Conservation (phyloP, 225 moss, liverwort and hornwort species). For the Bryoerythrophyllum caledonicum region DNA sequence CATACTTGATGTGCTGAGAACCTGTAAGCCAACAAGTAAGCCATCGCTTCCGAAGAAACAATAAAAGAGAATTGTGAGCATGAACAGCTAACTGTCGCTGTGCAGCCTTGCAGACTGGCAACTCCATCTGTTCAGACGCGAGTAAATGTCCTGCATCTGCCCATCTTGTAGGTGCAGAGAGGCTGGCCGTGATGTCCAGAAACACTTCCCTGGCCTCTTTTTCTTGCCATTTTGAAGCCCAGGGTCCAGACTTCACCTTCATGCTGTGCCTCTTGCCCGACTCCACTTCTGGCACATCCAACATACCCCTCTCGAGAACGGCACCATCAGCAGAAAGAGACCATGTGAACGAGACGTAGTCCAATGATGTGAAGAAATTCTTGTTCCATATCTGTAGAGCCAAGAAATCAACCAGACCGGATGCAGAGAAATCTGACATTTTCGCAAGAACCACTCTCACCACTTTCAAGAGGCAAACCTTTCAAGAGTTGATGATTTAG, state of each 20-base stretch:
- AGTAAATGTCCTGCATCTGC: constrained; percentile 71
- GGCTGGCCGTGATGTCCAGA: constrained; percentile 60
- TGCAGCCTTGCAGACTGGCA: constrained; percentile 48
- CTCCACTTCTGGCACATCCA: constrained; percentile 54
- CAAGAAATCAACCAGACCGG: constrained; percentile 16
- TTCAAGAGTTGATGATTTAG: background rate
- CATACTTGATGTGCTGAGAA: constrained; percentile 48
- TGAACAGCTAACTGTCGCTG: constrained; percentile 46
- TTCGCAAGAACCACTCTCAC: background rate
- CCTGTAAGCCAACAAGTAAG: constrained; percentile 29
- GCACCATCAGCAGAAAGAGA: constrained; percentile 70
- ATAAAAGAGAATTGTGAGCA: constrained; percentile 5
- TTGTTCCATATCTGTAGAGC: constrained; percentile 88
- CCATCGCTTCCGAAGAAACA: constrained; percentile 1
- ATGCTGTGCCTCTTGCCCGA: constrained; percentile 55
- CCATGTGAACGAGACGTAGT: constrained; percentile 63
- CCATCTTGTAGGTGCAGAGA: constrained; percentile 64
- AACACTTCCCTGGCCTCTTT: constrained; percentile 56
- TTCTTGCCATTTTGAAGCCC: constrained; percentile 65
- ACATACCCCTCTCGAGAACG: constrained; percentile 47
- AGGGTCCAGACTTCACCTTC: constrained; percentile 56
- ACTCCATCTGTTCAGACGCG: constrained; percentile 69
- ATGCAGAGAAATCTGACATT: constrained; percentile 5
- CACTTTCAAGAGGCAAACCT: background rate
- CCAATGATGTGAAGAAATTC: constrained; percentile 67